These are phyloP conservation scores for Lodderomyces jiufengensis DNA, from an alignment of 1,139 yeast species.

Conservation along the genomic window DNA sequence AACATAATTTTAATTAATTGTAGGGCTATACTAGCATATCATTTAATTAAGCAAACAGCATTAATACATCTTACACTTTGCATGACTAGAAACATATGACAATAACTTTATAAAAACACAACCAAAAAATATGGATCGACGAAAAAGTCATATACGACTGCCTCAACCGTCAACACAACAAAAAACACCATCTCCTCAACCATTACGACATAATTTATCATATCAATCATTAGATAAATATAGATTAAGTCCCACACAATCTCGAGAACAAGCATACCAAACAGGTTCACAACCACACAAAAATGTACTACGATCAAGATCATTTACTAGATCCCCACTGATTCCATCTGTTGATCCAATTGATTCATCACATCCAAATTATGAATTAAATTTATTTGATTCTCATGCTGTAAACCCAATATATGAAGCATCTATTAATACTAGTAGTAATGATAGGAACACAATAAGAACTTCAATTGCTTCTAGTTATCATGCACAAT, in stretches of 20 bases:
- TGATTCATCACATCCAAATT: slow-evolving; percentile 1
- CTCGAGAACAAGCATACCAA: neutral
- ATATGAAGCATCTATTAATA: too few relatives aligned
- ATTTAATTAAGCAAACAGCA: too few relatives aligned
- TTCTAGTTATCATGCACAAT: neutral
- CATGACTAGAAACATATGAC: too few relatives aligned
- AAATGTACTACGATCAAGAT: neutral
- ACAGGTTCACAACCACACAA: neutral
- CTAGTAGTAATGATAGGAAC: too few relatives aligned
- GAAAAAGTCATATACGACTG: neutral
- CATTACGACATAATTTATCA: slow-evolving; percentile 1
- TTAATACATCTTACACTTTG: too few relatives aligned
- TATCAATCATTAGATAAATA: slow-evolving; percentile 2
- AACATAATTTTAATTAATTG: too few relatives aligned
- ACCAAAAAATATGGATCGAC: too few relatives aligned
- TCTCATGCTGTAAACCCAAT: too few relatives aligned
- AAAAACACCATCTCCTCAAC: neutral
- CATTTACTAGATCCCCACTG: slow-evolving; percentile 3
- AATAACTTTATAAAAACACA: too few relatives aligned
- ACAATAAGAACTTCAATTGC: too few relatives aligned
- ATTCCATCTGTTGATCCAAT: slow-evolving; percentile 3
- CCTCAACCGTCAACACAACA: neutral
- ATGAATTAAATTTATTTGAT: too few relatives aligned
- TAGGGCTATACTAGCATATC: too few relatives aligned
- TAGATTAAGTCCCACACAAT: slow-evolving; percentile 1